These are phyloP conservation scores for Coniella lustricola DNA, from an alignment of 2,329 filamentous ascomycete species.

Conservation along the genomic window DNA sequence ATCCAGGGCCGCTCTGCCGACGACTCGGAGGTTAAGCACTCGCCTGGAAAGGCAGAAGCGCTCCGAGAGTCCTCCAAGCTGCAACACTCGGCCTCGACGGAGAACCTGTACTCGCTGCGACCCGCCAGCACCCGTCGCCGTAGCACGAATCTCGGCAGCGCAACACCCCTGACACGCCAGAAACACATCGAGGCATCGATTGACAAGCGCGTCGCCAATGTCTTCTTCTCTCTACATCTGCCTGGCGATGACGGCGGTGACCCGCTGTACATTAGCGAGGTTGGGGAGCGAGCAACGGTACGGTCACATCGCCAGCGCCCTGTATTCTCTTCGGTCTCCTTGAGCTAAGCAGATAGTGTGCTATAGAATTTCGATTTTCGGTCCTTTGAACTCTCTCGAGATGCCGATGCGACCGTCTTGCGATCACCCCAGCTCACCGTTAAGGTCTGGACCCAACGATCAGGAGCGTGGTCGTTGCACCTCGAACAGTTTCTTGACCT, in stretches of 20 bases:
- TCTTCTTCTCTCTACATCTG: slow-evolving; percentile 81
- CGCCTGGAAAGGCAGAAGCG: slow-evolving; percentile 57
- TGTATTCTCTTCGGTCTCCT: neutral
- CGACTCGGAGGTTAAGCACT: slow-evolving; percentile 67
- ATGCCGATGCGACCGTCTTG: slow-evolving; percentile 53
- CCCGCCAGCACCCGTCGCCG: slow-evolving; percentile 31
- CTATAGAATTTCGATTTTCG: slow-evolving; percentile 75
- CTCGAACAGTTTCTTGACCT: slow-evolving; percentile 68
- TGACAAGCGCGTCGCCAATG: slow-evolving; percentile 68
- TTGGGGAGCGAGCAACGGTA: slow-evolving; percentile 66
- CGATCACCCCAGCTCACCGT: slow-evolving; percentile 59
- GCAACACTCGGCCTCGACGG: slow-evolving; percentile 50
- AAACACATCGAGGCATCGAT: slow-evolving; percentile 68
- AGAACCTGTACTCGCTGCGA: slow-evolving; percentile 32
- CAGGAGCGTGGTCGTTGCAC: slow-evolving; percentile 51
- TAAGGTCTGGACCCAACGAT: slow-evolving; percentile 65
- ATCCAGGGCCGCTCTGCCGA: slow-evolving; percentile 59
- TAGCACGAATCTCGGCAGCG: slow-evolving; percentile 42
- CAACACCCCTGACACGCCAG: slow-evolving; percentile 51
- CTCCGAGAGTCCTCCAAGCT: slow-evolving; percentile 41
- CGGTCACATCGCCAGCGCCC: slow-evolving; percentile 12
- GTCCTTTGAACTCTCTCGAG: slow-evolving; percentile 67
- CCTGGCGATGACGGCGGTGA: slow-evolving; percentile 51
- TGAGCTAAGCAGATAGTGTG: slow-evolving; percentile 13
- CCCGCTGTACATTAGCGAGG: slow-evolving; percentile 86